A percentile compares a stretch with the other conserved stretches of the same genome.
Conservation (phyloP, 768 basidiomycete species). For the Kwoniella pini region DNA sequence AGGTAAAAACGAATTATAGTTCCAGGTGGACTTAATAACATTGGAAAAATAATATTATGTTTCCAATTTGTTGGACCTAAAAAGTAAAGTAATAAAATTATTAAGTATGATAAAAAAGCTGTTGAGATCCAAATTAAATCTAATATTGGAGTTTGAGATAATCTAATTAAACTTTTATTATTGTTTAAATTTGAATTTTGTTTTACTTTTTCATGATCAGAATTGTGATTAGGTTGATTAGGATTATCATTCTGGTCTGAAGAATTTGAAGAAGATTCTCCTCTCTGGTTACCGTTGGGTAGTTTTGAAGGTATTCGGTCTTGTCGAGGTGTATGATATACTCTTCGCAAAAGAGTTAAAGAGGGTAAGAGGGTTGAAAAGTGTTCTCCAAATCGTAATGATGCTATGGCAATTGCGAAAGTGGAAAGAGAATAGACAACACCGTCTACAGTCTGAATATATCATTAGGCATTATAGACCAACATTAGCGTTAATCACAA, state of each 20-base stretch:
- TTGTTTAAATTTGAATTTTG: not conserved
- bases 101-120: slow-evolving; percentile 69
- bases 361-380: slow-evolving; percentile 59
- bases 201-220: not conserved
- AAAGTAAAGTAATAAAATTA: slow-evolving; percentile 77
- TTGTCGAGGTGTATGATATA: slow-evolving; percentile 10
- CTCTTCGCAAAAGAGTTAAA: slow-evolving; percentile 1
- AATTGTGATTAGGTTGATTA: not conserved
- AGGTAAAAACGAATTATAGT: slow-evolving; percentile 79
- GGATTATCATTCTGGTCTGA: not conserved
- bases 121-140: slow-evolving; percentile 62
- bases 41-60: slow-evolving; percentile 77
- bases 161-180: not conserved
- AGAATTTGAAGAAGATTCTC: slow-evolving; percentile 3
- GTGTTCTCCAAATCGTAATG: slow-evolving; percentile 72
- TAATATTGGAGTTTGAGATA: slow-evolving; percentile 41
- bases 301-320: slow-evolving; percentile 42
- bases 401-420: slow-evolving; percentile 71
- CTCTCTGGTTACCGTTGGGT: not conserved
- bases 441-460: slow-evolving; percentile 92
- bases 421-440: slow-evolving; percentile 78
- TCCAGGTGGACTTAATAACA: slow-evolving; percentile 87
- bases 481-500: too few species aligned
- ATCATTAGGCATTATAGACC: too few species aligned
- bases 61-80: slow-evolving; percentile 68